Evolutionary conservation across 257 asterid species (phyloP).

Genomic region (Solanum bukasovii): DNA sequence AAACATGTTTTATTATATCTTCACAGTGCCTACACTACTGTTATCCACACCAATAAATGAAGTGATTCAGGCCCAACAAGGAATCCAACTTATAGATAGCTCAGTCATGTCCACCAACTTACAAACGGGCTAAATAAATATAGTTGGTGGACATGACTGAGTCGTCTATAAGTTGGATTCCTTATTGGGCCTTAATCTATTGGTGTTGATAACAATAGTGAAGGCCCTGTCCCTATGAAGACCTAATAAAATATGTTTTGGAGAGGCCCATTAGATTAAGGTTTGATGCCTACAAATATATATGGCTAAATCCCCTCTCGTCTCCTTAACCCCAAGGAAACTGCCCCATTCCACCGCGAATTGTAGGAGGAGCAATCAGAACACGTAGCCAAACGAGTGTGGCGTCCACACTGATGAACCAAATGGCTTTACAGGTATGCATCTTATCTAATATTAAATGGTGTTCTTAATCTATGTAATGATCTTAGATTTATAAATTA

Average conservation of each 20-base stretch:
- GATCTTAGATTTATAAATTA: neutral
- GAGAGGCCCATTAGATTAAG: neutral
- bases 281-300: neutral
- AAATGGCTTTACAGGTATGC: neutral
- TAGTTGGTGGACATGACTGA: neutral
- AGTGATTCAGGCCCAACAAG: neutral
- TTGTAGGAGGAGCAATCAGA: neutral
- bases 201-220: neutral
- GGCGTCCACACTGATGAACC: neutral
- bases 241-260: too few relatives aligned
- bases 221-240: neutral
- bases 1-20: neutral
- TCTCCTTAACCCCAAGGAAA: neutral
- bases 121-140: neutral
- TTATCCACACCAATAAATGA: neutral
- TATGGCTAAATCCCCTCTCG: neutral
- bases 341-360: neutral
- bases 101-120: too few relatives aligned
- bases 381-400: neutral
- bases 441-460: neutral
- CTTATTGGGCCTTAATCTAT: neutral
- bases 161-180: neutral
- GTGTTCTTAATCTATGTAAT: neutral
- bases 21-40: neutral
- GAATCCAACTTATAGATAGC: neutral